These are phyloP conservation scores for Hypoxylon fragiforme DNA, from an alignment of 495 filamentous ascomycete genomes.

Conservation along the genomic window DNA sequence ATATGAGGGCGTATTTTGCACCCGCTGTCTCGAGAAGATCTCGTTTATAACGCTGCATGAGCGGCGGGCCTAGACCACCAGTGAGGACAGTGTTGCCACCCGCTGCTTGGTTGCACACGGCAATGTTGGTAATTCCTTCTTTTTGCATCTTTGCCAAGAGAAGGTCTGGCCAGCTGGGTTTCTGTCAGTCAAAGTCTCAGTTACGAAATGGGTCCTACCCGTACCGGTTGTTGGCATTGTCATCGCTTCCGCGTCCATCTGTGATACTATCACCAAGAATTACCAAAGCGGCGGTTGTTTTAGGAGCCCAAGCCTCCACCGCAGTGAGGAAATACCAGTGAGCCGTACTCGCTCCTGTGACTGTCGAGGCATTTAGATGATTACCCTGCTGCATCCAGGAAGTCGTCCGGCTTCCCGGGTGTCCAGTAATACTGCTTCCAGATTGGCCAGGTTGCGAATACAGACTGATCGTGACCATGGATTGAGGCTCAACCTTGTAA, in stretches of 20 bases:
- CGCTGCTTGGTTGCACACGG: slow-evolving; percentile 71
- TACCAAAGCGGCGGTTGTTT: slow-evolving; percentile 50
- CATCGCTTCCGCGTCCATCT: slow-evolving; percentile 66
- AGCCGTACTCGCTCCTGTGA: slow-evolving; percentile 49
- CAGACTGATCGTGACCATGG: slow-evolving; percentile 60
- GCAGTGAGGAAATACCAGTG: slow-evolving; percentile 65
- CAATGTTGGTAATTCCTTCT: slow-evolving; percentile 51
- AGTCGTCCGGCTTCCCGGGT: slow-evolving; percentile 70
- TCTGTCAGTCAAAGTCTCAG: slow-evolving; percentile 4
- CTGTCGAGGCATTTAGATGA: slow-evolving; percentile 48
- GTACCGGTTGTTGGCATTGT: slow-evolving; percentile 67
- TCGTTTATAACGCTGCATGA: slow-evolving; percentile 63
- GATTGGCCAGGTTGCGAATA: slow-evolving; percentile 62
- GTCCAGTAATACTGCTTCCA: slow-evolving; percentile 61
- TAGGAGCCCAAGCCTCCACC: slow-evolving; percentile 60
- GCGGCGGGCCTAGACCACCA: slow-evolving; percentile 66
- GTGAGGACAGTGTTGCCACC: slow-evolving; percentile 69
- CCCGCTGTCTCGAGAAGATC: slow-evolving; percentile 62
- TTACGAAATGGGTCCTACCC: slow-evolving; percentile 1
- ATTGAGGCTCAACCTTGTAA: slow-evolving; percentile 51
- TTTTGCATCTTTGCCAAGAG: slow-evolving; percentile 60
- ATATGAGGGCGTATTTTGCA: slow-evolving; percentile 66
- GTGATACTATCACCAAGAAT: slow-evolving; percentile 78
- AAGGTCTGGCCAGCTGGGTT: slow-evolving; percentile 64
- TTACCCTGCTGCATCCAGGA: slow-evolving; percentile 62